These are phyloP conservation scores for Carex cristatella DNA, from an alignment of 176 grass and related monocot genomes.

Conservation along the genomic window DNA sequence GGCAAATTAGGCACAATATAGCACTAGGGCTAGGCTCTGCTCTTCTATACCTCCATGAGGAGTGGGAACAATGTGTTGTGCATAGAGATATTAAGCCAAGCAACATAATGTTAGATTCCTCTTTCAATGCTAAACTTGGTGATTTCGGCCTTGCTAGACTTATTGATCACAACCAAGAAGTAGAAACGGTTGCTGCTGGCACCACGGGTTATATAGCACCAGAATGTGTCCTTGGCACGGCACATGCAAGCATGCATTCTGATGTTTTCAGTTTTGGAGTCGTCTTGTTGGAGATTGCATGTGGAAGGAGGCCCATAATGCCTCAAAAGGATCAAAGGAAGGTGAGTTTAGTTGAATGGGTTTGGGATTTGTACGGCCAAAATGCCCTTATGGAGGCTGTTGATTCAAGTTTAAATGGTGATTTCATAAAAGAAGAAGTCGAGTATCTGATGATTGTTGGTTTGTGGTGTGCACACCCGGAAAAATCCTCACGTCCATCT, in stretches of 20 bases:
- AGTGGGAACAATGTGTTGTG: background rate
- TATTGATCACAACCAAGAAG: background rate
- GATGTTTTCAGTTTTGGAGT: constrained; percentile 3
- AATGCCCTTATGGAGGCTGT: background rate
- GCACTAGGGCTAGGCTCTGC: background rate
- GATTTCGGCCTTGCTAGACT: background rate
- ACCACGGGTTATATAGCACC: background rate
- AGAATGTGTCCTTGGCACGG: background rate
- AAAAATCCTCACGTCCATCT: constrained; percentile 23
- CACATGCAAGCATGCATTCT: background rate
- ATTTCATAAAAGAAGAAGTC: background rate
- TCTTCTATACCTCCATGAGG: background rate
- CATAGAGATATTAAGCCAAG: constrained; percentile 8
- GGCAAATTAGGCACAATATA: constrained; percentile 22
- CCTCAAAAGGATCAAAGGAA: background rate
- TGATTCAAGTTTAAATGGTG: constrained; percentile 13
- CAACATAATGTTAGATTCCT: background rate
- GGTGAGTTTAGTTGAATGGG: constrained; percentile 27
- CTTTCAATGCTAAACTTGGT: background rate
- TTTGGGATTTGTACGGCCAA: constrained; percentile 22
- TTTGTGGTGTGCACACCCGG: background rate
- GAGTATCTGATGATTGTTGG: no score
- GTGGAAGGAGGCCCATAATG: background rate
- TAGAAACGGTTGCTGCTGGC: background rate
- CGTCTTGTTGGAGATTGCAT: background rate